Base-by-base conservation (phyloP, 176 grass and related monocot species). In the Musa troglodytarum region DNA sequence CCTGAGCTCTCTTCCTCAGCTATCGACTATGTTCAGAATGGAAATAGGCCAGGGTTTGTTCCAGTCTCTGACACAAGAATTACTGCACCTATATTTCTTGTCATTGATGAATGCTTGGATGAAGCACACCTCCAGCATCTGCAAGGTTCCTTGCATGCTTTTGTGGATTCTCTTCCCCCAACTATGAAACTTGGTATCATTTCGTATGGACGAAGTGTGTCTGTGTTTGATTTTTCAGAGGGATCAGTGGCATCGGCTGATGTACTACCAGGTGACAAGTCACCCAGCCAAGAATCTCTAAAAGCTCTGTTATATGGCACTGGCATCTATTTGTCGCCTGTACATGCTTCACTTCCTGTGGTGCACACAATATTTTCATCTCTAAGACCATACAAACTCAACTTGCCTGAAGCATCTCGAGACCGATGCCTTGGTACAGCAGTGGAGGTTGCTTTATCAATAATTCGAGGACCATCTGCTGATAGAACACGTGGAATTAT, bases 181-280 rank as follows among this genome's bases (percentile, higher is more conserved):
- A 90, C 87, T 11, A 84, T 43, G 2, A 92, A 86, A 81, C 82
- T 96, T 59, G 93, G 93, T 43, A 90, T 92, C 61, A 90, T 96
- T 83, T 81, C 85, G 24, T 96, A 88, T 68, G 93, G 93, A 3
- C 84, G 90, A 77, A 92, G 89, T 0, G 77, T 96, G 54, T 96
- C 93, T 22, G 87, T 96, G 25, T 96, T 88, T 72, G 93, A 96
- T 88, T 96, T 96, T 83, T 96, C 93, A 10, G 93, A 96, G 77
- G 90, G 85, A 9, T 77, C 77, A 15, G 79, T 83, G 3, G 90
- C 87, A 29, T 90, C 87, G 62, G 87, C 87, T 2, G 92, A 96
- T 77, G 86, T 87, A 61, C 70, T 92, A 71, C 85, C 89, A 74
- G 93, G 93, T 54, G 87, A 84, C 49, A 92, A 92, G 63, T 96